A percentile compares a stretch with the other conserved stretches of the same genome.
These are phyloP conservation scores for Penicillium sp. DNA, from an alignment of 2,329 filamentous ascomycete genomes.

Conservation along the genomic window DNA sequence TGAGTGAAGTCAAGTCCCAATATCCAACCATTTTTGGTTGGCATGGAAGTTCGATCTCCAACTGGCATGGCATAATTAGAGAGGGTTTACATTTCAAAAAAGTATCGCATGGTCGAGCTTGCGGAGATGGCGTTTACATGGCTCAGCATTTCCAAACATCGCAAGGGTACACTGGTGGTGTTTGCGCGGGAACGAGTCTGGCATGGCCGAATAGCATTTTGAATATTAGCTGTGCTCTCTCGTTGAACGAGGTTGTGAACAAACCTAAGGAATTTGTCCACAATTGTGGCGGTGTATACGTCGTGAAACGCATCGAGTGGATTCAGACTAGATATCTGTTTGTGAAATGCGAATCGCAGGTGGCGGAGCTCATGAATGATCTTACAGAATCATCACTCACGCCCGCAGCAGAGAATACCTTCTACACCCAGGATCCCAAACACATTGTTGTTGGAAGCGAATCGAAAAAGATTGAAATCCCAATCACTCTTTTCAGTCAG, in stretches of 20 bases:
- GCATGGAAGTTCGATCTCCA: slow-evolving; percentile 72
- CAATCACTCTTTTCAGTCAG: slow-evolving; percentile 48
- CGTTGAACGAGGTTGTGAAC: slow-evolving; percentile 84
- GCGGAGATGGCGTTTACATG: slow-evolving; percentile 79
- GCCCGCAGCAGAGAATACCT: slow-evolving; percentile 5
- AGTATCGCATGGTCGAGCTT: slow-evolving; percentile 62
- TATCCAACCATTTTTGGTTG: slow-evolving; percentile 77
- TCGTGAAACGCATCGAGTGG: slow-evolving; percentile 75
- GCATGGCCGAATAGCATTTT: slow-evolving; percentile 68
- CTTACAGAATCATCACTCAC: neutral
- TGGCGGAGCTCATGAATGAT: neutral
- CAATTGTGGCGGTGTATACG: slow-evolving; percentile 55
- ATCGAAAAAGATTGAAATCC: slow-evolving; percentile 44
- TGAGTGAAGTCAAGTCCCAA: slow-evolving; percentile 45
- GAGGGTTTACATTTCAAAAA: slow-evolving; percentile 71
- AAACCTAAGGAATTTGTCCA: slow-evolving; percentile 59
- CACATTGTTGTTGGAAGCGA: slow-evolving; percentile 40
- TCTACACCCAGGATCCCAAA: slow-evolving; percentile 36
- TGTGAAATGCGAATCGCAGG: slow-evolving; percentile 39
- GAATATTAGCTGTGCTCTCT: slow-evolving; percentile 57
- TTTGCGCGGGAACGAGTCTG: slow-evolving; percentile 11
- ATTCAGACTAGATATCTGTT: slow-evolving; percentile 87
- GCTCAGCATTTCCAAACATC: slow-evolving; percentile 59
- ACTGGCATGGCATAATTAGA: slow-evolving; percentile 89
- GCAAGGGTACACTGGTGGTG: slow-evolving; percentile 42